These are phyloP conservation scores for Myrica gale DNA, from an alignment of 306 rosid species.

Conservation along the genomic window DNA sequence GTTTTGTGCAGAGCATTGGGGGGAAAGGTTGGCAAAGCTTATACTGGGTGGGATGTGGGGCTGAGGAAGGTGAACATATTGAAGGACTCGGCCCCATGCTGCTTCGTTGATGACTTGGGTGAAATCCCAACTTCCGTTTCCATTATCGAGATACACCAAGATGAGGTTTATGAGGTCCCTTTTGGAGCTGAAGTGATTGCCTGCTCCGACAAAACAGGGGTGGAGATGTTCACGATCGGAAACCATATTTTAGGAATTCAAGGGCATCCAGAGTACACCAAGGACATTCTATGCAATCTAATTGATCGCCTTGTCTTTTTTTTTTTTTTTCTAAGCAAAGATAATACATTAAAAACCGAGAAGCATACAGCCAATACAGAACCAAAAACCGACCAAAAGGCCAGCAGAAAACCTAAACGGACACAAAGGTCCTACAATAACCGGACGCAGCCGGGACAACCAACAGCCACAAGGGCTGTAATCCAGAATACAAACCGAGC, in stretches of 20 bases:
- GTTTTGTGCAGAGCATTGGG: constrained; percentile 73
- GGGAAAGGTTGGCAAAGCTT: constrained; percentile 57
- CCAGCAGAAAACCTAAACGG: no score
- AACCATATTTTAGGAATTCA: constrained; percentile 64
- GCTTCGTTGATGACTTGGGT: constrained; percentile 22
- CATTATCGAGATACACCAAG: constrained; percentile 60
- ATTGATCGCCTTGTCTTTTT: constrained; percentile 57
- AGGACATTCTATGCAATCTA: constrained; percentile 51
- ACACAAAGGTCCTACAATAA: no score
- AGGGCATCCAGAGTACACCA: constrained; percentile 71
- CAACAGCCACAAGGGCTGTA: no score
- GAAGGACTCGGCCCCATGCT: constrained; percentile 30
- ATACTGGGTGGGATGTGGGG: constrained; percentile 70
- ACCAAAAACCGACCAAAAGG: no score
- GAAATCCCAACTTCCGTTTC: constrained; percentile 43
- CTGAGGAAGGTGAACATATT: constrained; percentile 44
- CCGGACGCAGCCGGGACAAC: no score
- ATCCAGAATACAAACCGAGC: no score
- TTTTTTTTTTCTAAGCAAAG: no score
- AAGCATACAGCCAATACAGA: no score
- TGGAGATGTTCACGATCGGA: constrained; percentile 61
- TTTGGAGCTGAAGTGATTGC: constrained; percentile 57
- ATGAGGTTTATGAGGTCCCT: constrained; percentile 69
- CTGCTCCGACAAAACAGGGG: constrained; percentile 59
- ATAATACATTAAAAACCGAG: no score